Conservation (phyloP, 2,329 filamentous ascomycete species). For the Venturiaceae sp. region DNA sequence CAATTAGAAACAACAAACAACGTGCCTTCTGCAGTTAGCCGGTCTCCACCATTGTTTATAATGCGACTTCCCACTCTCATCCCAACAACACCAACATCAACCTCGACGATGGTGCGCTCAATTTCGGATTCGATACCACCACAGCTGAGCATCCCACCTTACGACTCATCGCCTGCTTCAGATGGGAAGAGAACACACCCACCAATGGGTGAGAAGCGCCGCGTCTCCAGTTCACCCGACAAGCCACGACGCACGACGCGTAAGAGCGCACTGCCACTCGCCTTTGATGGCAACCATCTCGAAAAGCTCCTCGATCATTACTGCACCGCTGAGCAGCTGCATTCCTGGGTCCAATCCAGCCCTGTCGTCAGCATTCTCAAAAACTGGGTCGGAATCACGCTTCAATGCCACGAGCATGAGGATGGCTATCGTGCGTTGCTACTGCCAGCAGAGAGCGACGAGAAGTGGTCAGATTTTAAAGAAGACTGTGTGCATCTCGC, state of each 20-base stretch:
- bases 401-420: not conserved
- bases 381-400: not conserved
- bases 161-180: not conserved
- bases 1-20: no score
- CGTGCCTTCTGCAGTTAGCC: no score
- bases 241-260: not conserved
- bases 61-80: no score
- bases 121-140: no score
- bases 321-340: not conserved
- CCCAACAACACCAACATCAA: no score
- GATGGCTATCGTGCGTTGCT: not conserved
- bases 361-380: not conserved
- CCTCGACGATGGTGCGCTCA: no score
- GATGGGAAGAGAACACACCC: not conserved
- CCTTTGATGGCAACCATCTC: not conserved
- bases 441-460: not conserved
- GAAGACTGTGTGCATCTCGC: not conserved
- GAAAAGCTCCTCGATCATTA: not conserved
- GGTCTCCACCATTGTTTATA: no score
- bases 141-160: no score
- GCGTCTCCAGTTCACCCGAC: not conserved
- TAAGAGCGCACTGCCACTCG: not conserved
- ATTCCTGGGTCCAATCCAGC: not conserved
- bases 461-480: not conserved
- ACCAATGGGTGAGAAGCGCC: not conserved